Conservation (phyloP, 805 yeast genomes). For the Kodamaea neixiangensis region DNA sequence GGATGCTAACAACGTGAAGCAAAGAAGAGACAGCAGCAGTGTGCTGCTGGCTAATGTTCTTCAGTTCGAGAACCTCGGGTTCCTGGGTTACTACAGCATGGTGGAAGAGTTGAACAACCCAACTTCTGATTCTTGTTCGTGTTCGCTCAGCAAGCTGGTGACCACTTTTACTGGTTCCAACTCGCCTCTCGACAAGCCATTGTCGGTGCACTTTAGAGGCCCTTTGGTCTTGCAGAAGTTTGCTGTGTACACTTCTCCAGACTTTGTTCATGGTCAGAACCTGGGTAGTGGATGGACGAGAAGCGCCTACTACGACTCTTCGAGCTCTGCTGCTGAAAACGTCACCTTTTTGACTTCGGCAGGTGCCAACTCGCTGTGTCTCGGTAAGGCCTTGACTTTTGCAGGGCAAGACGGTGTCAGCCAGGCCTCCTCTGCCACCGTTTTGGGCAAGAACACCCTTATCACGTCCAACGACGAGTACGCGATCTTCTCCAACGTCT, state of each 20-base stretch:
- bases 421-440: slow-evolving; percentile 46
- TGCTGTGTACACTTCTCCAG: slow-evolving; percentile 56
- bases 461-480: slow-evolving; percentile 61
- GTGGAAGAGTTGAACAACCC: slow-evolving; percentile 47
- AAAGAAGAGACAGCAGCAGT: slow-evolving; percentile 7
- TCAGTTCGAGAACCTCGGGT: slow-evolving; percentile 58
- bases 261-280: slow-evolving; percentile 29
- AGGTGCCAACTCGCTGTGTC: slow-evolving; percentile 60
- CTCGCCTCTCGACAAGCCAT: slow-evolving; percentile 66
- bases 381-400: slow-evolving; percentile 68
- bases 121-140: slow-evolving; percentile 47
- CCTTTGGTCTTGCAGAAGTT: slow-evolving; percentile 63
- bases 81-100: slow-evolving; percentile 50
- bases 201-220: slow-evolving; percentile 79
- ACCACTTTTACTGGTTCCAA: slow-evolving; percentile 55
- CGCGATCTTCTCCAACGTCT: slow-evolving; percentile 56
- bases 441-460: slow-evolving; percentile 49
- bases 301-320: slow-evolving; percentile 58
- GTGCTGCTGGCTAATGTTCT: too few species aligned
- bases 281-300: slow-evolving; percentile 56
- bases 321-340: slow-evolving; percentile 52
- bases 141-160: slow-evolving; percentile 40
- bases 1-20: slow-evolving; percentile 12
- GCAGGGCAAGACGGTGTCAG: slow-evolving; percentile 59
- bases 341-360: slow-evolving; percentile 68